Percentiles rank a stretch among this genome's conserved stretches.
Conservation (phyloP, 176 grass and related monocot species). For the Lolium perenne region DNA sequence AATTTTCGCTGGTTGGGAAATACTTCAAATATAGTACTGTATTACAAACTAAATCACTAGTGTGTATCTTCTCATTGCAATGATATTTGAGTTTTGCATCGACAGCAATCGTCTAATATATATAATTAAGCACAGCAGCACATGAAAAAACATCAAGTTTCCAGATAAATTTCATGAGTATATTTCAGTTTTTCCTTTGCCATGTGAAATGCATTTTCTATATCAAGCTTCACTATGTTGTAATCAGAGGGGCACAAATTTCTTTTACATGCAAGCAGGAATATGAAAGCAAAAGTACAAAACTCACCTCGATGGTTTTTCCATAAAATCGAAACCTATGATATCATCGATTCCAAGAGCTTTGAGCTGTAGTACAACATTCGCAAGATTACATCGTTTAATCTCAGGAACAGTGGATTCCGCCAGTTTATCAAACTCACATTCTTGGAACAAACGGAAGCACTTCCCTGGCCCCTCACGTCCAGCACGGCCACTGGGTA, state of each 20-base stretch:
- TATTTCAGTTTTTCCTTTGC: background rate
- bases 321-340: constrained; percentile 97
- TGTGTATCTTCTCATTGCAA: background rate
- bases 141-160: background rate
- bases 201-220: background rate
- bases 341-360: constrained; percentile 97
- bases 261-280: background rate
- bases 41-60: background rate
- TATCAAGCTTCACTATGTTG: background rate
- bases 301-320: constrained; percentile 86
- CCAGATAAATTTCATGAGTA: constrained; percentile 26
- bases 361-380: constrained; percentile 95
- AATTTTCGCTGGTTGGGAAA: constrained; percentile 1
- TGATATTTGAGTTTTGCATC: background rate
- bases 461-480: constrained; percentile 88
- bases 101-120: background rate
- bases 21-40: constrained; percentile 5
- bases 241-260: constrained; percentile 2
- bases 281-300: constrained; percentile 20
- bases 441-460: constrained; percentile 82
- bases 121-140: background rate
- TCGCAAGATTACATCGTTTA: constrained; percentile 90
- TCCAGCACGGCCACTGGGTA: constrained; percentile 79
- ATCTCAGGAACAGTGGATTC: constrained; percentile 97
- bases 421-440: constrained; percentile 72